Evolutionary conservation across 2,329 filamentous ascomycete species (phyloP).

Genomic region (Ophiocordyceps sinensis): DNA sequence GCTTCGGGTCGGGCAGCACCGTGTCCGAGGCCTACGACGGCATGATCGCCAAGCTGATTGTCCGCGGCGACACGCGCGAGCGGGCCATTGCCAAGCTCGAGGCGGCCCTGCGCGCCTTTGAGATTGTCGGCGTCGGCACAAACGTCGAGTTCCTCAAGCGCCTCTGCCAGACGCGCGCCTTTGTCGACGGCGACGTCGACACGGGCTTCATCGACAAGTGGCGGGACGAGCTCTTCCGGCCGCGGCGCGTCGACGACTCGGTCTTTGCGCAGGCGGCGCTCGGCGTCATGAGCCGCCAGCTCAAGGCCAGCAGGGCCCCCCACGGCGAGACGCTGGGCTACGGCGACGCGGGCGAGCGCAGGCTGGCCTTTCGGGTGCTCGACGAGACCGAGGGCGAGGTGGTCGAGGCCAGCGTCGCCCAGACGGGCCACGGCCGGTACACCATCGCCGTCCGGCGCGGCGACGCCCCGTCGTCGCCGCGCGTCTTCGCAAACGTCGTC

Average conservation of each 20-base stretch:
- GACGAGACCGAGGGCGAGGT: slow-evolving; percentile 56
- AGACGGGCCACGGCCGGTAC: slow-evolving; percentile 31
- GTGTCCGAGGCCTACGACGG: slow-evolving; percentile 94
- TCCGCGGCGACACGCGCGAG: slow-evolving; percentile 63
- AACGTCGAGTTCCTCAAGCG: slow-evolving; percentile 96
- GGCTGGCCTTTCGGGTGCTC: slow-evolving; percentile 35
- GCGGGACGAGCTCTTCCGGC: slow-evolving; percentile 60
- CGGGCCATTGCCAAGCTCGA: slow-evolving; percentile 73
- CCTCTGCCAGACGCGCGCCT: slow-evolving; percentile 67
- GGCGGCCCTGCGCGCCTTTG: slow-evolving; percentile 70
- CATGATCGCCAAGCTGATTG: slow-evolving; percentile 97
- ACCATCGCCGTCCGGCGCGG: slow-evolving; percentile 29
- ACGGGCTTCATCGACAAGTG: slow-evolving; percentile 95
- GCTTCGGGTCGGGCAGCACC: slow-evolving; percentile 80
- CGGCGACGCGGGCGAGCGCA: slow-evolving; percentile 29
- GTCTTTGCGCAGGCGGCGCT: slow-evolving; percentile 79
- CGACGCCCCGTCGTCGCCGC: slow-evolving; percentile 17
- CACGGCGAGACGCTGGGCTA: slow-evolving; percentile 42
- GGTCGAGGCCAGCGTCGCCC: slow-evolving; percentile 34
- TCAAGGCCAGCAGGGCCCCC: slow-evolving; percentile 17
- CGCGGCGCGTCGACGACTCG: slow-evolving; percentile 48
- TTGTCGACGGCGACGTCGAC: slow-evolving; percentile 78
- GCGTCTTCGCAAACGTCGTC: slow-evolving; percentile 30
- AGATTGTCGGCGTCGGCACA: slow-evolving; percentile 83
- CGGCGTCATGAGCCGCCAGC: slow-evolving; percentile 46